Evolutionary conservation across 208 protist species (phyloP).

Genomic region (Leishmania braziliensis): DNA sequence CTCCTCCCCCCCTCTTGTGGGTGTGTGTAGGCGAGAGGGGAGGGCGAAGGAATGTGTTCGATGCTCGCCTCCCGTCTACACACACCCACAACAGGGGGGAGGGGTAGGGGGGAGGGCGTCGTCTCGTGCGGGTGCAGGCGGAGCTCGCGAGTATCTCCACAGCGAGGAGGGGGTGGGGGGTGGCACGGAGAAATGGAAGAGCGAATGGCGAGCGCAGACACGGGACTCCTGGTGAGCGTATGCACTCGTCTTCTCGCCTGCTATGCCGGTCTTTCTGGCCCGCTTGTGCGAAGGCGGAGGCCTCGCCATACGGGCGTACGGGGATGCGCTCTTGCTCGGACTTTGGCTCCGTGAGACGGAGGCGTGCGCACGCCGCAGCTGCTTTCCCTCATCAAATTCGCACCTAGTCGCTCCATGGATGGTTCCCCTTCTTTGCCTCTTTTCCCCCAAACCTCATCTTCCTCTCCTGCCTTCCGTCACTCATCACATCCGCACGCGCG

Average conservation of each 20-base stretch:
- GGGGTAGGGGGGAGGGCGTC: no score
- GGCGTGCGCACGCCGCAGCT: not conserved
- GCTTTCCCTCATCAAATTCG: not conserved
- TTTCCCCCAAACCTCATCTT: not conserved
- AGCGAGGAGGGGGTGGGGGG: not conserved
- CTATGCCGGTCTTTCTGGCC: not conserved
- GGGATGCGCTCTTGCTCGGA: not conserved
- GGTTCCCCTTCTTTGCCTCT: not conserved
- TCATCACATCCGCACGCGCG: not conserved
- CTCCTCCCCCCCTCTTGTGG: not conserved
- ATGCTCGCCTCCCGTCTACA: no score
- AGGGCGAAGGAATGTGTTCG: no score
- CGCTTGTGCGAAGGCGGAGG: not conserved
- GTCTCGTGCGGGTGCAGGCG: not conserved
- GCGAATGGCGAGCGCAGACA: not conserved
- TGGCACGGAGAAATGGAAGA: not conserved
- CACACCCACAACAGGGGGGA: no score
- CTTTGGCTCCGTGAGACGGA: not conserved
- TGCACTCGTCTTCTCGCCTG: not conserved
- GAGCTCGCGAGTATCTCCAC: not conserved
- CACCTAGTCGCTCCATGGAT: not conserved
- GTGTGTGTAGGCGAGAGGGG: not conserved
- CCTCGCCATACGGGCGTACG: not conserved
- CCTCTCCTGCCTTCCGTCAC: not conserved
- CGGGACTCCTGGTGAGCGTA: not conserved